Conservation (phyloP, 2,329 filamentous ascomycete genomes). For the Aspergillus fumigatiaffinis region DNA sequence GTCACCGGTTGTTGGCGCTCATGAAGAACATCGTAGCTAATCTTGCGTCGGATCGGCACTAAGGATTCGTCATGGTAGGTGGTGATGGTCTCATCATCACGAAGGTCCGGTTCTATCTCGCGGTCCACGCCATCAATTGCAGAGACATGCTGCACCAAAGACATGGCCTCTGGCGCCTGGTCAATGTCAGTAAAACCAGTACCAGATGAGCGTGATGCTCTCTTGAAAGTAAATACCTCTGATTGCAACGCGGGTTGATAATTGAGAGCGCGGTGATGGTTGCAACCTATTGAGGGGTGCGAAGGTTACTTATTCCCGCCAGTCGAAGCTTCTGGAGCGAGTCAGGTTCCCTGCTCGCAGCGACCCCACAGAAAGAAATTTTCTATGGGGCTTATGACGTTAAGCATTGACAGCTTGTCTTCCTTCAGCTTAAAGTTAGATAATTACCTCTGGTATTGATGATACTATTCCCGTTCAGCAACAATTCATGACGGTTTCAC, state of each 20-base stretch:
- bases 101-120: conserved; percentile 23
- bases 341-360: neutral
- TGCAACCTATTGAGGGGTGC: neutral
- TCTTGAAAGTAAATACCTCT: neutral
- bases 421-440: neutral
- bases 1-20: conserved; percentile 25
- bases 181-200: neutral
- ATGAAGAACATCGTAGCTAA: conserved; percentile 48
- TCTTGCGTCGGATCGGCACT: conserved; percentile 36
- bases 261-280: neutral
- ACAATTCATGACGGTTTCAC: neutral
- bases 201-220: neutral
- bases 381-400: neutral
- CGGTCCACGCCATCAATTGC: conserved; percentile 48
- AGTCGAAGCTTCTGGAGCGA: neutral
- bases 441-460: neutral
- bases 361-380: neutral
- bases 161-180: conserved; percentile 36
- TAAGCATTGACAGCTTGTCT: neutral
- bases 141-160: conserved; percentile 50
- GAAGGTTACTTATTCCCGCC: neutral
- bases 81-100: conserved; percentile 16
- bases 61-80: conserved; percentile 1
- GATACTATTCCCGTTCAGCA: neutral
- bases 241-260: neutral